These are phyloP conservation scores for Hanseniaspora mollemarum DNA, from an alignment of 805 yeast species.

Conservation along the genomic window DNA sequence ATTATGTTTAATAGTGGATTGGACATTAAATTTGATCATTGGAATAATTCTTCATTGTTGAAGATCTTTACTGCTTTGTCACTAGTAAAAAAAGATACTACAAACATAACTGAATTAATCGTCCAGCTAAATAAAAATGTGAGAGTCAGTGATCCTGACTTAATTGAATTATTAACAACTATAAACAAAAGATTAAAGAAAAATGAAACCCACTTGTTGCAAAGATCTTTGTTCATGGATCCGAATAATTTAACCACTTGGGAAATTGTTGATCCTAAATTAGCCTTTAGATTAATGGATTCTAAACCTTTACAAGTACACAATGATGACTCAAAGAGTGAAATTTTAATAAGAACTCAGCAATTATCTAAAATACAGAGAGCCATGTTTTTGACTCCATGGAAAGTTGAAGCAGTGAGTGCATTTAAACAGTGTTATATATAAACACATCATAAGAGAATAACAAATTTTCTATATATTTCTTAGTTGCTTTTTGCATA, in stretches of 20 bases:
- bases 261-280: conserved; percentile 46
- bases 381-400: conserved; percentile 54
- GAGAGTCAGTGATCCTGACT: conserved; percentile 44
- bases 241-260: conserved; percentile 63
- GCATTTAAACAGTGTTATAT: conserved; percentile 28
- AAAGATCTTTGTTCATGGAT: conserved; percentile 58
- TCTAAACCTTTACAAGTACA: conserved; percentile 37
- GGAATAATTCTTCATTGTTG: conserved; percentile 7
- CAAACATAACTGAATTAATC: conserved; percentile 57
- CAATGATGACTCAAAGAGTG: conserved; percentile 33
- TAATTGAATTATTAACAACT: conserved; percentile 34
- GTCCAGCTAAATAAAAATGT: conserved; percentile 40
- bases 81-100: conserved; percentile 49
- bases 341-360: conserved; percentile 39
- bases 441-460: neutral
- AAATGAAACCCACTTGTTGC: conserved; percentile 37
- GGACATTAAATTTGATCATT: conserved; percentile 23
- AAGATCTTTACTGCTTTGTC: conserved; percentile 36
- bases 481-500: neutral
- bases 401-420: conserved; percentile 29
- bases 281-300: conserved; percentile 50
- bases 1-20: conserved; percentile 66
- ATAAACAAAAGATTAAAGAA: conserved; percentile 36
- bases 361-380: conserved; percentile 50
- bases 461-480: neutral